phyloP scores from a whole-genome alignment of 2,329 filamentous ascomycete genomes.

The Elsinoe necatrix region DNA sequence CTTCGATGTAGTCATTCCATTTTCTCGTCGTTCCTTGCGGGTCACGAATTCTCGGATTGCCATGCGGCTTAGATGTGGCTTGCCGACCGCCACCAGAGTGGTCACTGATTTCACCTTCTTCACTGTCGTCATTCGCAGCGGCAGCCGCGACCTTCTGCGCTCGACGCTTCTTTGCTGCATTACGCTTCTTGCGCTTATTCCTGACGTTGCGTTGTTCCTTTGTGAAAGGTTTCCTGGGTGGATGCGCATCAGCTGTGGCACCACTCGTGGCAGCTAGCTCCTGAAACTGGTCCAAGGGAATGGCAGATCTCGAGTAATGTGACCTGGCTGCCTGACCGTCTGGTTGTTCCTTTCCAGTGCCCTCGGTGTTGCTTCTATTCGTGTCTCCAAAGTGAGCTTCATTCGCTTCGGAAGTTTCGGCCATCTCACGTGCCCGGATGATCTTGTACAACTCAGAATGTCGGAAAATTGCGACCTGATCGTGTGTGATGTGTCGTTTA shows the following conservation, averaged over 20 bases:
- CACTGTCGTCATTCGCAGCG: constrained; percentile 16
- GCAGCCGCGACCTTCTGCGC: constrained; percentile 1
- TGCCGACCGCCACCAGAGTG: neutral
- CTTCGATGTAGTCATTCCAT: constrained; percentile 31
- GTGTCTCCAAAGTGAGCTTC: neutral
- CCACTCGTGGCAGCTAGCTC: neutral
- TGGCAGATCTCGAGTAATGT: neutral
- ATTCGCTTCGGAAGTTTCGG: constrained; percentile 12
- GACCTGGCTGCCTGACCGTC: neutral
- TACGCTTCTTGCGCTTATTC: constrained; percentile 16
- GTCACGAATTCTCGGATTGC: neutral
- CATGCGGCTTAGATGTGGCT: neutral
- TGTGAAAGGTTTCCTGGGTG: neutral
- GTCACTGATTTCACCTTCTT: neutral
- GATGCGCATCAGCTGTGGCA: neutral
- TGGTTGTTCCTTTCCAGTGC: neutral
- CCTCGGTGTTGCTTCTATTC: neutral
- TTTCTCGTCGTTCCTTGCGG: constrained; percentile 25
- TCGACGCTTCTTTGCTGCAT: constrained; percentile 9
- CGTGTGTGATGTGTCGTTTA: constrained; percentile 83
- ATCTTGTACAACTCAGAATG: constrained; percentile 76
- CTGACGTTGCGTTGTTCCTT: constrained; percentile 17
- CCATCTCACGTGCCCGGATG: constrained; percentile 30
- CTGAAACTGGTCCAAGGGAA: neutral
- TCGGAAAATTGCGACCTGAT: constrained; percentile 82